A percentile compares a stretch with the other conserved stretches of the same genome.
Conservation (phyloP, 345 rosid species). For the Aquilaria sinensis region DNA sequence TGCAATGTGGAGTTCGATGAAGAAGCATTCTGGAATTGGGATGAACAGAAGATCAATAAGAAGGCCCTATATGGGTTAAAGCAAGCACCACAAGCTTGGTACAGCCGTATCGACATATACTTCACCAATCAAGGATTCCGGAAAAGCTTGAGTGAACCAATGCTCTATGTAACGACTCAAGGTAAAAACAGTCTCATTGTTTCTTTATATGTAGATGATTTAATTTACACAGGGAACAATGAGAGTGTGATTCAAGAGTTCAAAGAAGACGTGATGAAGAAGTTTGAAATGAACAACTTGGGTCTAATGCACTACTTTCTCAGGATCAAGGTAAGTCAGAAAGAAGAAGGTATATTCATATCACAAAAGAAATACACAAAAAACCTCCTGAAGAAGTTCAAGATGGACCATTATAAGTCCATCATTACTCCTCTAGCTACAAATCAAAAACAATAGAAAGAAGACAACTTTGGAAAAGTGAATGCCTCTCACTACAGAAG, state of each 20-base stretch:
- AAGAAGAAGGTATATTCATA: background rate
- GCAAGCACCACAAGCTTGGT: no score
- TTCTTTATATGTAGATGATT: background rate
- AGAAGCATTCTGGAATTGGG: no score
- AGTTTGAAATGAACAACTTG: background rate
- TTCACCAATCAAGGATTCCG: no score
- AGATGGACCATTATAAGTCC: background rate
- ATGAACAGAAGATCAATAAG: no score
- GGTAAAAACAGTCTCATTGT: no score
- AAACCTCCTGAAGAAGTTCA: background rate
- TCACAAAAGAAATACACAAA: background rate
- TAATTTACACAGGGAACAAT: background rate
- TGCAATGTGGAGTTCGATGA: no score
- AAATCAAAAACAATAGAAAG: background rate
- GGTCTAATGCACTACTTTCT: background rate
- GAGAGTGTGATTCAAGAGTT: background rate
- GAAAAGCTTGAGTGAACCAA: no score
- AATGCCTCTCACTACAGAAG: background rate
- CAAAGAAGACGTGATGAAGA: background rate
- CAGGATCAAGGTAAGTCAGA: background rate
- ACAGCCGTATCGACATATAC: no score
- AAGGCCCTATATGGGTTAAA: no score
- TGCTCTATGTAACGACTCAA: no score
- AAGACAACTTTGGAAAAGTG: background rate
- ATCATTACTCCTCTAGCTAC: background rate